A percentile compares a stretch with the other conserved stretches of the same genome.
Evolutionary conservation across 2,329 filamentous ascomycete species (phyloP).

Genomic region (Sordariomycetes sp.): DNA sequence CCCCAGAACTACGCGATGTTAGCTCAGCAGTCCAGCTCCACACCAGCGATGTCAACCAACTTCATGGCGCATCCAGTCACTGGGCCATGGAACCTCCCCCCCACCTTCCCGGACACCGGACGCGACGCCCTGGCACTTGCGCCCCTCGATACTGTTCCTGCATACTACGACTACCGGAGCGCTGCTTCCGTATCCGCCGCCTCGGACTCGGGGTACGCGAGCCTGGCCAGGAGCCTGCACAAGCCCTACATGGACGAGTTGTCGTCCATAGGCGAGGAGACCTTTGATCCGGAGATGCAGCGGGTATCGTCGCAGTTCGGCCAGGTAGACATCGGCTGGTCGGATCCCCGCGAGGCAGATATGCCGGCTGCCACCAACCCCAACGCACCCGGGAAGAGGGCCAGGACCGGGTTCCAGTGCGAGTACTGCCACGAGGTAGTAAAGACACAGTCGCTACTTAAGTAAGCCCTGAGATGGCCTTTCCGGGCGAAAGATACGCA

Average conservation of each 20-base stretch:
- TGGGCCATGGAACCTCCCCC: background rate
- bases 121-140: background rate
- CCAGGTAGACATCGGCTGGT: background rate
- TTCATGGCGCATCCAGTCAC: background rate
- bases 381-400: background rate
- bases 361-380: background rate
- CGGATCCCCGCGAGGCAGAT: background rate
- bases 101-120: background rate
- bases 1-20: background rate
- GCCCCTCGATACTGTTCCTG: background rate
- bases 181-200: background rate
- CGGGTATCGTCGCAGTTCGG: background rate
- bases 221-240: background rate
- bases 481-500: background rate
- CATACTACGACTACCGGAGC: background rate
- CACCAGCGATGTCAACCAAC: background rate
- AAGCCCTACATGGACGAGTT: background rate
- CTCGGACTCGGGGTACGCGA: conserved; percentile 3
- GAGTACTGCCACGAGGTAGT: background rate
- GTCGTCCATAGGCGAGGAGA: background rate
- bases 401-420: background rate
- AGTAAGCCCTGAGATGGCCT: background rate
- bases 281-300: background rate
- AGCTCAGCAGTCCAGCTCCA: background rate
- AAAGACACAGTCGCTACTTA: background rate